Percentiles rank a stretch among this genome's conserved stretches.
Conservation (phyloP, 2,329 filamentous ascomycete species). For the Diaporthe citrichinensis region DNA sequence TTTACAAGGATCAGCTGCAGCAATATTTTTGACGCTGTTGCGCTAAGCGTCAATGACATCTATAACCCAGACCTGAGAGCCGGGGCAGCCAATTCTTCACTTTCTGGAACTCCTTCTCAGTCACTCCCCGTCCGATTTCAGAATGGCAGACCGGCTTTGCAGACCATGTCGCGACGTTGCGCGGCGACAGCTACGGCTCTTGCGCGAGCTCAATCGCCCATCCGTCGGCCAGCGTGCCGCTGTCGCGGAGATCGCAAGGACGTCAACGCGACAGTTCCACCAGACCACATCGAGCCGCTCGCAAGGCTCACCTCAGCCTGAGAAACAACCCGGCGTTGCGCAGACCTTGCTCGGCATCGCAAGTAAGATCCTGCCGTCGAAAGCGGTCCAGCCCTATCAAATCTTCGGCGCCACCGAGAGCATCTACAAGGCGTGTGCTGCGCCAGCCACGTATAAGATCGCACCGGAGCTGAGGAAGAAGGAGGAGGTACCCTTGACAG, state of each 20-base stretch:
- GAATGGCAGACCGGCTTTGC: constrained; percentile 63
- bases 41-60: constrained; percentile 50
- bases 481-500: constrained; percentile 77
- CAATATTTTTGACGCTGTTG: constrained; percentile 39
- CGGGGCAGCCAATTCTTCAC: neutral
- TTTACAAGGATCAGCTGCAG: constrained; percentile 31
- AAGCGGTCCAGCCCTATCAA: constrained; percentile 69
- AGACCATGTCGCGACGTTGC: constrained; percentile 47
- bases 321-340: constrained; percentile 29
- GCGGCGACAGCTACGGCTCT: constrained; percentile 51
- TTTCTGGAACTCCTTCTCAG: neutral
- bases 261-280: constrained; percentile 39
- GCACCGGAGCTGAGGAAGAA: constrained; percentile 76
- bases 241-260: constrained; percentile 32
- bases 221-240: constrained; percentile 22
- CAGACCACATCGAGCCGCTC: constrained; percentile 35
- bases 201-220: constrained; percentile 32
- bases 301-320: constrained; percentile 23
- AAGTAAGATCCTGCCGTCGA: constrained; percentile 39
- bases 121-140: neutral
- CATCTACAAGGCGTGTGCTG: constrained; percentile 82
- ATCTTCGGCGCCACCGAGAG: constrained; percentile 84
- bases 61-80: constrained; percentile 19
- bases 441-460: constrained; percentile 82
- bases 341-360: constrained; percentile 33